phyloP scores from a whole-genome alignment of 73 alveolate species.

The Uronychia setigera region DNA sequence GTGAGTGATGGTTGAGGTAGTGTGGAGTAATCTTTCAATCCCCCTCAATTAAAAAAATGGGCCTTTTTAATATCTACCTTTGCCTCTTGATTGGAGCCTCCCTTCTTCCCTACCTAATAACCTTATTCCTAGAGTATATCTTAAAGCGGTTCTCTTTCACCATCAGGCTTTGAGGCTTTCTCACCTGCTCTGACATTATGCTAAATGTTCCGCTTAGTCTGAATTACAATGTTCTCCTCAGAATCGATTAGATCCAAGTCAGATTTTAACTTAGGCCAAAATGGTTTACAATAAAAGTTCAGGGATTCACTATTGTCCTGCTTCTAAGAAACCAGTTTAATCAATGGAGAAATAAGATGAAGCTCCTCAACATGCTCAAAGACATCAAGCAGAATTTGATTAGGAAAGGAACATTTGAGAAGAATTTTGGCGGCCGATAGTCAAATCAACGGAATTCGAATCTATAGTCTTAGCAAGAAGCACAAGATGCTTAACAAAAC shows the following conservation, averaged over 20 bases:
- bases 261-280: conserved; percentile 13
- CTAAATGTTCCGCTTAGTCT: conserved; percentile 42
- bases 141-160: conserved; percentile 7
- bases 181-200: conserved; percentile 49
- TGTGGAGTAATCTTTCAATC: no score
- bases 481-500: no score
- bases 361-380: conserved; percentile 56
- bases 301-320: conserved; percentile 37
- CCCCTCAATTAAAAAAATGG: no score
- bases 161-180: conserved; percentile 11
- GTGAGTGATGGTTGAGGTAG: no score
- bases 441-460: no score
- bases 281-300: conserved; percentile 5
- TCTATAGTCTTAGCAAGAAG: no score
- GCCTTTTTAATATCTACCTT: no score
- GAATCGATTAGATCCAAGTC: conserved; percentile 28
- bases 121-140: no score
- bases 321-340: conserved; percentile 39
- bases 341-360: conserved; percentile 44
- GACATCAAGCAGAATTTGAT: conserved; percentile 40
- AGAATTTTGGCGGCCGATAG: no score
- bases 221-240: conserved; percentile 25
- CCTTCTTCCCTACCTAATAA: no score
- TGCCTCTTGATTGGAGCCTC: no score
- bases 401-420: conserved; percentile 45